Evolutionary conservation across 1,139 yeast species (phyloP).

Genomic region (Scheffersomyces quercinus): DNA sequence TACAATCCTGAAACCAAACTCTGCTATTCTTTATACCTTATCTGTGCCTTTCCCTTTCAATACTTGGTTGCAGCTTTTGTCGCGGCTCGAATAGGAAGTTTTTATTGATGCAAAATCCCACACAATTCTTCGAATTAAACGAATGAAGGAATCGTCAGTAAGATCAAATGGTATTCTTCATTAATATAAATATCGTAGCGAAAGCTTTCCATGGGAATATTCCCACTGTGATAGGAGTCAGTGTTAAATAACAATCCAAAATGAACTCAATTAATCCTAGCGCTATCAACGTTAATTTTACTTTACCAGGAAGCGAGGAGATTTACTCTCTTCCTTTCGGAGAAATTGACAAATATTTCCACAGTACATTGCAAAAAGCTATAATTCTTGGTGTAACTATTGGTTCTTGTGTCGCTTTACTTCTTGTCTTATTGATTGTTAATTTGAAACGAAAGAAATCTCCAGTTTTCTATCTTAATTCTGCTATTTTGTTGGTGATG

Average conservation of each 20-base stretch:
- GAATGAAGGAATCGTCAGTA: no score
- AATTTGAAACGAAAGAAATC: conserved; percentile 51
- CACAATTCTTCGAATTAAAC: no score
- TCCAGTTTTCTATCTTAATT: conserved; percentile 72
- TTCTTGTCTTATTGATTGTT: conserved; percentile 31
- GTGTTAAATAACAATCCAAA: neutral
- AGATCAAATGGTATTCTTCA: no score
- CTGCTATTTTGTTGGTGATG: conserved; percentile 53
- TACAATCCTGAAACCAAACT: no score
- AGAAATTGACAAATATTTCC: conserved; percentile 11
- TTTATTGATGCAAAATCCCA: neutral
- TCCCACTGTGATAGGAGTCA: neutral
- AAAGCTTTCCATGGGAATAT: no score
- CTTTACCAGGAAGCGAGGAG: conserved; percentile 10
- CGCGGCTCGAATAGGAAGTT: neutral
- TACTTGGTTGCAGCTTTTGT: neutral
- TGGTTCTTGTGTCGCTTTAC: conserved; percentile 28
- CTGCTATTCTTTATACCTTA: no score
- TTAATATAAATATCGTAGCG: no score
- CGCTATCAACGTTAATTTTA: conserved; percentile 12
- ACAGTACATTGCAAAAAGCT: conserved; percentile 10
- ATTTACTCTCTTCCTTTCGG: conserved; percentile 8
- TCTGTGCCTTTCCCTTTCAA: no score
- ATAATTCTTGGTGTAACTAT: conserved; percentile 27
- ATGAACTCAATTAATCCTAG: conserved; percentile 5